These are phyloP conservation scores for Hypericum perforatum DNA, from an alignment of 345 rosid species.

Conservation along the genomic window DNA sequence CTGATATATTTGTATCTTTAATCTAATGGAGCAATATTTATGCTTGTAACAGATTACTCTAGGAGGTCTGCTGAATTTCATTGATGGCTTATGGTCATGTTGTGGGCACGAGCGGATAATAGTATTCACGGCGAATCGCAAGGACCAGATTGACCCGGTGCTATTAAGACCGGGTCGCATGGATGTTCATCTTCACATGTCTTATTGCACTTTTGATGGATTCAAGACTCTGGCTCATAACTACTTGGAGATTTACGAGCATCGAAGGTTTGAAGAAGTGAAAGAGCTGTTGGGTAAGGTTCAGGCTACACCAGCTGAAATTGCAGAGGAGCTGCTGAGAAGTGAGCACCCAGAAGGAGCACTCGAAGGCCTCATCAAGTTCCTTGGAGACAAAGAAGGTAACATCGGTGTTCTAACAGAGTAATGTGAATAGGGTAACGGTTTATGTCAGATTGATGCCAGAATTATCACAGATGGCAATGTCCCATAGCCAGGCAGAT, in stretches of 20 bases:
- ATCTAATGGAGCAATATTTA: neutral
- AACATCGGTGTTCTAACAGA: neutral
- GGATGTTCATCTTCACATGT: neutral
- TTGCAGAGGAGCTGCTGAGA: conserved; percentile 2
- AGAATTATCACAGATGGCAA: too few relatives aligned
- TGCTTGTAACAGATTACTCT: neutral
- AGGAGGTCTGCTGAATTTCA: neutral
- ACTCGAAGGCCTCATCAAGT: neutral
- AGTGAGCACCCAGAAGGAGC: neutral
- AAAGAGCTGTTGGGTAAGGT: conserved; percentile 1
- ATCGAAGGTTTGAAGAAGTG: neutral
- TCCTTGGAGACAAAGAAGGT: neutral
- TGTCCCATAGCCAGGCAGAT: too few relatives aligned
- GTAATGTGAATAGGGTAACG: too few relatives aligned
- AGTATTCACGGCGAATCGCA: neutral
- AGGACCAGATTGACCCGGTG: neutral
- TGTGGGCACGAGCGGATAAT: neutral
- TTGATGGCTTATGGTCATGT: neutral
- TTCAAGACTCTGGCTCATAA: conserved; percentile 3
- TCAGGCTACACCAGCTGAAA: neutral
- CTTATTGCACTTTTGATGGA: neutral
- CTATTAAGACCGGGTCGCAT: neutral
- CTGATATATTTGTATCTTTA: too few relatives aligned
- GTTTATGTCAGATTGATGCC: too few relatives aligned
- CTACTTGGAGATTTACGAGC: neutral